Conservation (phyloP, 1,139 yeast species). For the Taphrina flavorubra region DNA sequence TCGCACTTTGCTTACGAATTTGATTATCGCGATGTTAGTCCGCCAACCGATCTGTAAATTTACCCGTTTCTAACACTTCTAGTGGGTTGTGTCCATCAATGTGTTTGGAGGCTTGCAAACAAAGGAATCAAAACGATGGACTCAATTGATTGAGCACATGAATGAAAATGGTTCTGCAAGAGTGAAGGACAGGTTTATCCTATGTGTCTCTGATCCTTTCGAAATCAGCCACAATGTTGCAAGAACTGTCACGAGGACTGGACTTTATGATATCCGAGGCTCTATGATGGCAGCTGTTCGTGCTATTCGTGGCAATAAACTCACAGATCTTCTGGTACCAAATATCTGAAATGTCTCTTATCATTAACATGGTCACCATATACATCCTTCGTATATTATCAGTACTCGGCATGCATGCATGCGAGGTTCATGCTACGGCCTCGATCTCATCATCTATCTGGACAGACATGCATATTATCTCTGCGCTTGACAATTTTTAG, state of each 20-base stretch:
- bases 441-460: background rate
- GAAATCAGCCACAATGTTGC: constrained; percentile 45
- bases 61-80: background rate
- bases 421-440: too few species aligned
- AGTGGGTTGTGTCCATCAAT: constrained; percentile 41
- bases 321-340: constrained; percentile 31
- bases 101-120: constrained; percentile 42
- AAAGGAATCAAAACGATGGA: constrained; percentile 43
- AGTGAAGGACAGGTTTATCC: constrained; percentile 35
- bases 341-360: background rate
- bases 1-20: constrained; percentile 43
- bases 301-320: constrained; percentile 33
- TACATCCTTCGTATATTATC: constrained; percentile 5
- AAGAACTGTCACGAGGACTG: constrained; percentile 42
- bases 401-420: background rate
- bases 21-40: constrained; percentile 40
- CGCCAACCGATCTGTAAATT: background rate
- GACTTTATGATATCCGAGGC: constrained; percentile 42
- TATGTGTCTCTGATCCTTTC: constrained; percentile 42
- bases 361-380: background rate
- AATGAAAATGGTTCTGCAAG: constrained; percentile 34
- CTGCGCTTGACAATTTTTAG: background rate
- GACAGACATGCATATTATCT: constrained; percentile 1
- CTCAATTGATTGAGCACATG: constrained; percentile 39
- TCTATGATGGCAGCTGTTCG: constrained; percentile 44